Conservation (phyloP, 2,329 filamentous ascomycete species). For the Colletotrichum sublineola region DNA sequence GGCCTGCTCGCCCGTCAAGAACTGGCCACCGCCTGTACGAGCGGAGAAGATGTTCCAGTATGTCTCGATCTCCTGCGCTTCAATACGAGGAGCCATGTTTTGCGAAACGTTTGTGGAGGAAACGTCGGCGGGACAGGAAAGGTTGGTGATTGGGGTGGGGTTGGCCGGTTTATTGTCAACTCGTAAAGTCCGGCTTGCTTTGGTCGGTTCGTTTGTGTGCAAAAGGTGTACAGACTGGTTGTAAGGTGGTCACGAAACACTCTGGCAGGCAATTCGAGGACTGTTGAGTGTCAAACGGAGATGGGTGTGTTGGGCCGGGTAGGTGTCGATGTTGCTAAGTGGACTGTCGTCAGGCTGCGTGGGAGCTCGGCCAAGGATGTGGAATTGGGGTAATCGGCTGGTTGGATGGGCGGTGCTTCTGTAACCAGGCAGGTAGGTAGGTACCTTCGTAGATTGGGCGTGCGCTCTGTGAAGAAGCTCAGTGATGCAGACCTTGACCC, state of each 20-base stretch:
- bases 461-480: conserved; percentile 34
- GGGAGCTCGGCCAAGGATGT: conserved; percentile 36
- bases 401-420: conserved; percentile 38
- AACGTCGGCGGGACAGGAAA: conserved; percentile 8
- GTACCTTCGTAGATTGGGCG: conserved; percentile 20
- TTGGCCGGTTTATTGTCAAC: conserved; percentile 3
- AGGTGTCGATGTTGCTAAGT: conserved; percentile 27
- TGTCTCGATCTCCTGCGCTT: conserved; percentile 73
- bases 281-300: not conserved
- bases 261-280: not conserved
- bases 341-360: conserved; percentile 33
- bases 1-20: conserved; percentile 71
- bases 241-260: not conserved
- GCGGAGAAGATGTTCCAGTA: conserved; percentile 76
- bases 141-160: conserved; percentile 6
- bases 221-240: not conserved
- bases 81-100: conserved; percentile 72
- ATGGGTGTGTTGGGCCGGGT: not conserved
- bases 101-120: conserved; percentile 2
- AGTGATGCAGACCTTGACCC: conserved; percentile 36
- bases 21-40: conserved; percentile 71
- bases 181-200: conserved; percentile 4
- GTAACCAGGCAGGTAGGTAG: conserved; percentile 16
- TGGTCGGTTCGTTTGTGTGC: not conserved
- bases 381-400: conserved; percentile 36